Conservation (phyloP, 352 stramenopile species). For the Globisporangium viniferum region DNA sequence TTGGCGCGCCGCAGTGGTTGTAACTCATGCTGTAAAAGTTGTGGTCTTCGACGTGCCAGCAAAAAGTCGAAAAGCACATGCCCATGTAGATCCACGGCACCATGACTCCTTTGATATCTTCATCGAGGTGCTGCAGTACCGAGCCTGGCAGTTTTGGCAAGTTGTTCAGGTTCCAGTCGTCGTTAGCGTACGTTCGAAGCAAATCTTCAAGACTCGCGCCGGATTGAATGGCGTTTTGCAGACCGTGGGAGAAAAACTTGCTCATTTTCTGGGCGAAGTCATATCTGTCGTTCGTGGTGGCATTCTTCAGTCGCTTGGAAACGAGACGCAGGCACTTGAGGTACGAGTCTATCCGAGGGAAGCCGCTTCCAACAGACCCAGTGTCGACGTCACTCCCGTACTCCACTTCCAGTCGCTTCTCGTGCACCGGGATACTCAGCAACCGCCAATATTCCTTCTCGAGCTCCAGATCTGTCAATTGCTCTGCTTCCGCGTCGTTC, state of each 20-base stretch:
- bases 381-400: constrained; percentile 93
- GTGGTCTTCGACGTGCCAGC: constrained; percentile 99
- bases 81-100: constrained; percentile 99
- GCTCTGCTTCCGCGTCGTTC: constrained; percentile 31
- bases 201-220: constrained; percentile 44
- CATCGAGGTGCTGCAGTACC: constrained; percentile 94
- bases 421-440: constrained; percentile 68
- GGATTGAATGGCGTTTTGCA: constrained; percentile 25
- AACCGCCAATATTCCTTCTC: constrained; percentile 90
- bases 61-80: constrained; percentile 99
- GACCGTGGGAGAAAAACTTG: constrained; percentile 55
- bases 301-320: constrained; percentile 48
- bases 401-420: constrained; percentile 84
- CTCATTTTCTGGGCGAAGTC: constrained; percentile 34
- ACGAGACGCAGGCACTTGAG: constrained; percentile 52
- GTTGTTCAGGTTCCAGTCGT: constrained; percentile 99
- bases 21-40: constrained; percentile 99
- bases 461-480: constrained; percentile 61
- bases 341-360: constrained; percentile 65
- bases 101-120: constrained; percentile 98
- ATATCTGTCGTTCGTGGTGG: constrained; percentile 29
- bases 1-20: constrained; percentile 94
- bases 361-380: constrained; percentile 79
- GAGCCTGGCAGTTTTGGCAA: constrained; percentile 92
- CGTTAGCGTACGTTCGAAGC: constrained; percentile 67